Conservation (phyloP, 2,329 filamentous ascomycete genomes). For the Orbilia javanica region DNA sequence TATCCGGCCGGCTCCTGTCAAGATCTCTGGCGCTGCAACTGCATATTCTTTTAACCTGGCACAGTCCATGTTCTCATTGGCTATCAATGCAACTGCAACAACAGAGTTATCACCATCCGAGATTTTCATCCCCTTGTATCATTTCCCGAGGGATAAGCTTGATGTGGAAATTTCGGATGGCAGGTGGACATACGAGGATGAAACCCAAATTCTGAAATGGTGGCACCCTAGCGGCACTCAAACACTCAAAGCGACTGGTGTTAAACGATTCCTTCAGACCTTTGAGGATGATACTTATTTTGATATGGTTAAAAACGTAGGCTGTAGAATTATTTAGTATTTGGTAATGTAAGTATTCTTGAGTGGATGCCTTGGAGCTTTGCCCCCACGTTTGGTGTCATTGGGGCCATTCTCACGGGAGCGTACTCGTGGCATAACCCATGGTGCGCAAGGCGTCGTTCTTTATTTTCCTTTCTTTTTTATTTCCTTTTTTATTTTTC, state of each 20-base stretch:
- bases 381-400: not conserved
- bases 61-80: conserved; percentile 80
- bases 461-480: not conserved
- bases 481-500: too few species aligned
- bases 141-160: conserved; percentile 83
- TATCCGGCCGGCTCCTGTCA: conserved; percentile 84
- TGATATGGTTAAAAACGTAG: conserved; percentile 68
- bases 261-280: conserved; percentile 72
- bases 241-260: conserved; percentile 79
- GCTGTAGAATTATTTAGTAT: conserved; percentile 70
- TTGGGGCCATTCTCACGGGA: not conserved
- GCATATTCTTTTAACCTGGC: conserved; percentile 85
- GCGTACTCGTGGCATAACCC: not conserved
- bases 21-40: conserved; percentile 77
- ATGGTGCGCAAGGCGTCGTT: too few species aligned
- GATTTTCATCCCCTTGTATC: conserved; percentile 88
- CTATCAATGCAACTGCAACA: conserved; percentile 74
- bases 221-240: conserved; percentile 93
- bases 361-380: not conserved
- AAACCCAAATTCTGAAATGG: conserved; percentile 85
- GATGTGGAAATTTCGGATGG: conserved; percentile 83
- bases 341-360: conserved; percentile 67
- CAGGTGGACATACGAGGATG: conserved; percentile 89
- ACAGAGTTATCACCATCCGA: conserved; percentile 78
- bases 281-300: conserved; percentile 83